These are phyloP conservation scores for Aspergillus transmontanensis DNA, from an alignment of 2,329 filamentous ascomycete genomes.

Conservation along the genomic window DNA sequence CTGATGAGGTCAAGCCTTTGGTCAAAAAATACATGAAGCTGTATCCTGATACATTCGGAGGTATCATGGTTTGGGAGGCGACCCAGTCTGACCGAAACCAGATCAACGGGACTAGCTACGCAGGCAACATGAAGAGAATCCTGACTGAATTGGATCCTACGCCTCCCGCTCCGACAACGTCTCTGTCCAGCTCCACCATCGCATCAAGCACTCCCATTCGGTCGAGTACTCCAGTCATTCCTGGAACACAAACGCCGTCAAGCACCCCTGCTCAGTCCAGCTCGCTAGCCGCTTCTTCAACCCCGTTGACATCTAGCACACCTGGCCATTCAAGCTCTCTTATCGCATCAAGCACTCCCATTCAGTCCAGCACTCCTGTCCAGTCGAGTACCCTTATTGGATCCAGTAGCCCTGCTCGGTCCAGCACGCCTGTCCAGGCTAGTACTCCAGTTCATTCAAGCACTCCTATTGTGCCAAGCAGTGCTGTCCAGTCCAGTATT, in stretches of 20 bases:
- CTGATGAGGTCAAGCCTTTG: conserved; percentile 48
- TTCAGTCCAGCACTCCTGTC: conserved; percentile 2
- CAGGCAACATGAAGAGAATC: conserved; percentile 52
- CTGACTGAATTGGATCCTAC: conserved; percentile 32
- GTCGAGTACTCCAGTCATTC: conserved; percentile 3
- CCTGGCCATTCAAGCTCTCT: conserved; percentile 16
- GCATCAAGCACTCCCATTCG: conserved; percentile 1
- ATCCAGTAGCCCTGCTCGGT: conserved; percentile 12
- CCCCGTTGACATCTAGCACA: conserved; percentile 8
- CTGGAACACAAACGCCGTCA: conserved; percentile 5
- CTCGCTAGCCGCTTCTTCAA: neutral
- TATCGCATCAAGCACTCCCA: neutral
- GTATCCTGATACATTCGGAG: conserved; percentile 53
- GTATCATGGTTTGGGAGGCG: conserved; percentile 64
- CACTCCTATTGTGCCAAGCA: conserved; percentile 5
- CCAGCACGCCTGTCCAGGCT: conserved; percentile 11
- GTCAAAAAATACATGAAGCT: conserved; percentile 46
- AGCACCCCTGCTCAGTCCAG: conserved; percentile 8
- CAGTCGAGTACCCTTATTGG: conserved; percentile 9
- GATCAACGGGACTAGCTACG: conserved; percentile 48
- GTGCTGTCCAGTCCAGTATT: conserved; percentile 7
- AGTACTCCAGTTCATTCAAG: conserved; percentile 1
- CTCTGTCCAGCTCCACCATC: conserved; percentile 10
- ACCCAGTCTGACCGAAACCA: conserved; percentile 51
- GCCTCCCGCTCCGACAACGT: conserved; percentile 21